phyloP scores from a whole-genome alignment of 306 rosid species.

The Lathyrus tuberosus region DNA sequence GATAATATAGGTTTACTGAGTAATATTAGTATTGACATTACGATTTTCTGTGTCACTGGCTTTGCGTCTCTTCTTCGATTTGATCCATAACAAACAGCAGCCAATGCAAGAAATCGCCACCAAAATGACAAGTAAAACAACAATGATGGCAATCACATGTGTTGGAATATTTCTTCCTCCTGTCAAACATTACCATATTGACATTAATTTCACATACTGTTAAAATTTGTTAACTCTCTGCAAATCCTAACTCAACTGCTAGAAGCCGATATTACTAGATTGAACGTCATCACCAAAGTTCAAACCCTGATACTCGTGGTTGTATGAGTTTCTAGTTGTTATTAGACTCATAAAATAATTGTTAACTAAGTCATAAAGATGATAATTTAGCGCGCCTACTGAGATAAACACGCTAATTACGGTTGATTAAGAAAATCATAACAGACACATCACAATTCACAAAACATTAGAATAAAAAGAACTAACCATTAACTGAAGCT shows the following conservation, averaged over 20 bases:
- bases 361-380: not conserved
- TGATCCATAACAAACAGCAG: conserved; percentile 30
- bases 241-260: too few species aligned
- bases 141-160: conserved; percentile 33
- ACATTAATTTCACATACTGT: not conserved
- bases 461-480: not conserved
- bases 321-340: too few species aligned
- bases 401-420: not conserved
- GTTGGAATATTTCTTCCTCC: conserved; percentile 35
- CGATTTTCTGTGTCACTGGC: conserved; percentile 24
- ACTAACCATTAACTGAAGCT: conserved; percentile 28
- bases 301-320: too few species aligned
- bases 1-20: not conserved
- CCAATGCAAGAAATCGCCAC: conserved; percentile 25
- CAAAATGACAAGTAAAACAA: conserved; percentile 38
- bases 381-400: not conserved
- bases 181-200: conserved; percentile 33
- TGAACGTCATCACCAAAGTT: too few species aligned
- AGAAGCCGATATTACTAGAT: too few species aligned
- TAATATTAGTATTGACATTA: conserved; percentile 27
- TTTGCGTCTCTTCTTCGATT: conserved; percentile 33
- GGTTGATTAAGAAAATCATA: not conserved
- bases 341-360: too few species aligned
- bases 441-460: not conserved
- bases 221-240: not conserved